Evolutionary conservation across 345 rosid species (phyloP), one percentile per base, ranked within the genome.

Genomic region (Aurinia saxatilis): DNA sequence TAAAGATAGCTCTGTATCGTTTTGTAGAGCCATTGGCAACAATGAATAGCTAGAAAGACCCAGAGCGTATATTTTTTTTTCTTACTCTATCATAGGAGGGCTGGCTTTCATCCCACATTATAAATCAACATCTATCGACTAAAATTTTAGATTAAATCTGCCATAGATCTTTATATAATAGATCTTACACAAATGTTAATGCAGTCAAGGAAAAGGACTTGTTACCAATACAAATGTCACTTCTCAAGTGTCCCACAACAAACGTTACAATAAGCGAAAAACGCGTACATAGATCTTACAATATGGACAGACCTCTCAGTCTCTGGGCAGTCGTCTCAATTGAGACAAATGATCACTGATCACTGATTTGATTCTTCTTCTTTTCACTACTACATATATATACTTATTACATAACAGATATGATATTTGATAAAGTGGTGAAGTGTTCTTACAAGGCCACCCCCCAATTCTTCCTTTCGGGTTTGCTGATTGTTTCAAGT

Each of bases 391-490:
- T 50, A 63, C 35, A 71, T 50, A 71, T 9, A 44, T 63, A 71
- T 50, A 71, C 75, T 57, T 50, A 57, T 23, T 44, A 57, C 48
- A 71, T 58, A 17, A 65, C 6, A 50, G 47, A 48, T 49, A 33
- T 42, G 56, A 65, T 50, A 65, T 29, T 36, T 49, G 60, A 65
- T 71, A 50, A 56, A 33, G 52, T 56, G 59, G 70, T 48, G 64
- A 70, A 63, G 75, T 56, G 75, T 63, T 71, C 75, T 71, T 50
- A 58, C 70, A 50, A 57, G 70, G 70, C 50, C 75, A 71, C 60
- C 75, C 67, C 75, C 50, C 45, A 46, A 23, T 55, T 42, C 70
- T 41, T 39, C 54, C 1, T 62, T 57, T 56, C 46, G 15, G 60
- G 46, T 50, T 35, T 8, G 55, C 48, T 17, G 10, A 18, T 41